Evolutionary conservation across 2,329 filamentous ascomycete species (phyloP), one percentile per base, ranked within the genome.

Genomic region (Shiraia sp.): DNA sequence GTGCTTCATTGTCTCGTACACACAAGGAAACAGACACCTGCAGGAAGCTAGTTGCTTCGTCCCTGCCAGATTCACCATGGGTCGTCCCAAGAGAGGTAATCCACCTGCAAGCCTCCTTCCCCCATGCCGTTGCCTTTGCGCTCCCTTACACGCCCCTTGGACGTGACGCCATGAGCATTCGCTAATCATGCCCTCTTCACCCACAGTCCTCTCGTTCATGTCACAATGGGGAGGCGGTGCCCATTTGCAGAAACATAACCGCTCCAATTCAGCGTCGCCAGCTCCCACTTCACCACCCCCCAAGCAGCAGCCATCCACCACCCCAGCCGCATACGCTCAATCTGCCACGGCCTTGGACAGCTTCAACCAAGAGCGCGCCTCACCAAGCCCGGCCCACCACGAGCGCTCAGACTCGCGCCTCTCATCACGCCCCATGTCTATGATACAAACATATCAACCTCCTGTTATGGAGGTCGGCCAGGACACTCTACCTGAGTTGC

Each of bases 401-500:
- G 61, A 71, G 45, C 70, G 75, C 67, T 66, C 66, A 24, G 78
- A 80, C 45, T 74, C 71, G 10, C 68, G 76, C 16, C 73, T 75
- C 17, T 73, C 72, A 29, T 86, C 87, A 7, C 81, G 91, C 47
- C 90, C 90, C 24, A 76, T 87, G 71, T 96, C 90, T 49, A 93
- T 95, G 80, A 79, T 92, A 35, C 86, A 93, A 69, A 84, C 87
- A 47, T 91, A 91, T 71, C 86, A 90, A 58, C 89, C 90, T 63
- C 87, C 87, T 63, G 73, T 90, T 68, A 90, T 95, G 85, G 88
- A 95, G 62, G 79, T 93, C 51, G 83, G 82, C 63, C 80, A 86
- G 55, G 90, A 96, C 65, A 95, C 89, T 22, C 83, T 93, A 49
- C 90, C 93, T 26, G 93, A 99, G 77, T 79, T 99, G 49, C 87